Base-by-base conservation (phyloP, 176 grass and related monocot genomes). In the Oropetium thomaeum region DNA sequence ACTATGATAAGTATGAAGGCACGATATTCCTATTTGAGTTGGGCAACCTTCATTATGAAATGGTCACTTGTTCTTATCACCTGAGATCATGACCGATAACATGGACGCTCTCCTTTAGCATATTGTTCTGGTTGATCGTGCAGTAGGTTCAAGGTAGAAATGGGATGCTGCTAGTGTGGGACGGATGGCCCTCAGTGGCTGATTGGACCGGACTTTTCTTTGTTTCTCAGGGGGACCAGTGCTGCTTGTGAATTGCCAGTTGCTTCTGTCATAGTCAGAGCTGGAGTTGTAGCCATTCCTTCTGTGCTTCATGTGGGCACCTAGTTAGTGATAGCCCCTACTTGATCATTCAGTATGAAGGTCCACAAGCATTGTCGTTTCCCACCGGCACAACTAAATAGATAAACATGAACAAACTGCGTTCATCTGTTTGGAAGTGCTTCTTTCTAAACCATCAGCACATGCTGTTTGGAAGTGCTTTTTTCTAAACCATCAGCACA, bases 221-320 rank as follows among this genome's bases (percentile, higher is more conserved):
- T 84, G 38, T 8, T 76, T 55, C 19, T 70, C 69, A 84, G 38
- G 78, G 72, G 70, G 86, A 33, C 63, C 70, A 7, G 23, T 39
- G 48, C 47, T 53, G 4, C 12, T 69, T 67, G 63, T 75, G 54
- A 84, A 80, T 49, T 79, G 25, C 70, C 25, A 70, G 76, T 75
- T 88, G 38, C 81, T 65, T 84, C 57, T 75, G 70, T 80, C 70
- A 84, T 70, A 33, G 69, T 70, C 81, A 80, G 70, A 75, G 75
- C 75, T 80, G 6, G 60, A 60, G 12, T 17, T 65, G 63, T 63
- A 62, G 45, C 7, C 64, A 58, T 80, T 70, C 35, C 27, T 74
- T 47, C 43, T 48, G 53, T 7, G 64, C 29, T 84, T 70, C 43
- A 61, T 79, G 77, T 75, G 55, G 71, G 49, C 81, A 70, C 55